A percentile compares a stretch with the other conserved stretches of the same genome.
phyloP scores from a whole-genome alignment of 495 filamentous ascomycete species.

The Astrocystis sublimbata region DNA sequence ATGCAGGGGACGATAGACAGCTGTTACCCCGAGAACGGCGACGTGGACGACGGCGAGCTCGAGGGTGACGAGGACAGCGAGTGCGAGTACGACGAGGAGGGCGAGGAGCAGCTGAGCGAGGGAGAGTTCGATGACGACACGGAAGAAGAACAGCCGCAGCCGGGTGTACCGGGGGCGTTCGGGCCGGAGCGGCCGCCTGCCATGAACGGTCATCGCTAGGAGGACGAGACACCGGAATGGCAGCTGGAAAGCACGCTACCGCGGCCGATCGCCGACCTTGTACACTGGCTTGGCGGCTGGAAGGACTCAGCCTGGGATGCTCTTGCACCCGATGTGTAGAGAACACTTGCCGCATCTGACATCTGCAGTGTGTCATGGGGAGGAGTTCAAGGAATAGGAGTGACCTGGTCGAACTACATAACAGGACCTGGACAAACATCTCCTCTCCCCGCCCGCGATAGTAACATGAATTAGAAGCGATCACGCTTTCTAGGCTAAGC shows the following conservation, averaged over 20 bases:
- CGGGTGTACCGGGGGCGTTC: conserved; percentile 32
- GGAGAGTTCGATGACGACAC: conserved; percentile 40
- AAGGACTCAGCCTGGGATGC: conserved; percentile 1
- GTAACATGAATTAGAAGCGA: background rate
- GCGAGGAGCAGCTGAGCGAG: conserved; percentile 53
- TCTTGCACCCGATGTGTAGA: conserved; percentile 8
- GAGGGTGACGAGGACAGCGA: conserved; percentile 77
- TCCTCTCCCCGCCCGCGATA: background rate
- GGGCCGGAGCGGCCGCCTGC: conserved; percentile 39
- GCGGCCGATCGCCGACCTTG: conserved; percentile 12
- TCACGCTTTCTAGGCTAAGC: conserved; percentile 4
- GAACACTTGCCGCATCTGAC: background rate
- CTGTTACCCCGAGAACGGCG: conserved; percentile 46
- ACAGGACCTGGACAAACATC: background rate
- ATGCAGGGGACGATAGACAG: conserved; percentile 58
- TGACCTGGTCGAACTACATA: background rate
- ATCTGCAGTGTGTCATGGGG: too few species aligned
- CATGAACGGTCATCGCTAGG: conserved; percentile 41
- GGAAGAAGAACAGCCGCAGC: conserved; percentile 42
- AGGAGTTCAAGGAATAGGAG: too few species aligned
- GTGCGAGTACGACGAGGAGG: conserved; percentile 41
- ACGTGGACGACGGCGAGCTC: conserved; percentile 65
- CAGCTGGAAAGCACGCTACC: conserved; percentile 15
- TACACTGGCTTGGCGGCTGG: conserved; percentile 17
- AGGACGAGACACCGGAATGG: conserved; percentile 22